These are phyloP conservation scores for Pinus taeda DNA, from an alignment of 75 land plant genomes.

Conservation along the genomic window DNA sequence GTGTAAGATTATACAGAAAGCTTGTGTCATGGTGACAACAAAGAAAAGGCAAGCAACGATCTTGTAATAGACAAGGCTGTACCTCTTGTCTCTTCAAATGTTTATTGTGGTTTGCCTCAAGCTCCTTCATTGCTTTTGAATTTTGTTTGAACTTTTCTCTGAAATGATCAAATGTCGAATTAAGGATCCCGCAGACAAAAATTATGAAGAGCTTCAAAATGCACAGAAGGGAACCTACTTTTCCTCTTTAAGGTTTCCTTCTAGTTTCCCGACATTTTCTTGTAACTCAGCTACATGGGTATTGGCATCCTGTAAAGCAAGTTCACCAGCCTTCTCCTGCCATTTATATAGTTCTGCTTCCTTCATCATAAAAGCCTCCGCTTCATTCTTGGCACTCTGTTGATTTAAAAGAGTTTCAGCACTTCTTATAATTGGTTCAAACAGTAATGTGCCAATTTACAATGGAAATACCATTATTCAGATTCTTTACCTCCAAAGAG, in stretches of 20 bases:
- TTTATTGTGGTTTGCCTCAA: constrained; percentile 64
- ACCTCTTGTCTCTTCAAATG: constrained; percentile 84
- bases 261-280: constrained; percentile 45
- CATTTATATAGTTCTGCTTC: constrained; percentile 74
- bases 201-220: not conserved
- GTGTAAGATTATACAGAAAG: not conserved
- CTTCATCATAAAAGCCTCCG: constrained; percentile 89
- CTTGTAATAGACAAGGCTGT: not conserved
- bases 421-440: not conserved
- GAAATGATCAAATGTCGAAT: constrained; percentile 6
- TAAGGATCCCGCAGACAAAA: not conserved
- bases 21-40: not conserved
- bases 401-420: not conserved
- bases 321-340: constrained; percentile 72
- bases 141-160: constrained; percentile 74
- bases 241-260: constrained; percentile 56
- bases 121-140: constrained; percentile 60
- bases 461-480: not conserved
- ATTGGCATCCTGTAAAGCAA: constrained; percentile 59
- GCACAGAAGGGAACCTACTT: constrained; percentile 35
- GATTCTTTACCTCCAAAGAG: constrained; percentile 62
- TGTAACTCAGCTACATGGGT: constrained; percentile 35
- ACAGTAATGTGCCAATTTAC: not conserved
- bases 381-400: constrained; percentile 92
- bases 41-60: not conserved